Evolutionary conservation across 2,329 filamentous ascomycete species (phyloP), one percentile per base, ranked within the genome.

Genomic region (Fusarium sp.): DNA sequence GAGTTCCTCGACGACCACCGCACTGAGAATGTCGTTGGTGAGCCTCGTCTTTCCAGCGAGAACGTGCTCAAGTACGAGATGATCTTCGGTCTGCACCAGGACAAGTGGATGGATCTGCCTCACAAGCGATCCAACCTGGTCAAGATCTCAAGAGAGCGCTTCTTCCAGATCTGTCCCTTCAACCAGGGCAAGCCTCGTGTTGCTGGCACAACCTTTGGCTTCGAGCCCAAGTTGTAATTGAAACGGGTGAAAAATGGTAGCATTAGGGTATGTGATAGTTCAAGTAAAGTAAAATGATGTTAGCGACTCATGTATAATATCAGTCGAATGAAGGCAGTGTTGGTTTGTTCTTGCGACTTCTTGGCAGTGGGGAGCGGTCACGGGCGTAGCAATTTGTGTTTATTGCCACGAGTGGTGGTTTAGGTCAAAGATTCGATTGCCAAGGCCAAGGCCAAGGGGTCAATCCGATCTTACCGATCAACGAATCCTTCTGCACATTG

Each of bases 41-140:
- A 95, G 81, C 92, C 92, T 38, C 91, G 91, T 74, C 87, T 87
- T 56, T 91, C 89, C 3, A 91, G 91, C 71, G 86, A 83, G 36
- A 91, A 88, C 0, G 89, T 94, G 10, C 81, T 94, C 61, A 88
- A 88, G 62, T 94, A 94, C 76, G 92, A 94, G 73, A 86, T 92
- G 60, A 87, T 90, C 55, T 90, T 92, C 72, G 92, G 92, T 2
- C 90, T 94, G 72, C 87, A 88, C 18, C 84, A 94, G 36, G 88
- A 91, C 72, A 91, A 91, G 79, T 89, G 91, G 69, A 88, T 93
- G 68, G 91, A 93, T 70, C 78, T 93, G 68, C 90, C 90, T 15
- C 88, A 92, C 73, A 93, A 93, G 83, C 85, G 91, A 36, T 90
- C 90, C 59, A 90, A 89, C 4, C 85, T 92, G 45, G 86, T 92